Evolutionary conservation across 208 protist genomes (phyloP).

Genomic region (Porcisia hertigi): DNA sequence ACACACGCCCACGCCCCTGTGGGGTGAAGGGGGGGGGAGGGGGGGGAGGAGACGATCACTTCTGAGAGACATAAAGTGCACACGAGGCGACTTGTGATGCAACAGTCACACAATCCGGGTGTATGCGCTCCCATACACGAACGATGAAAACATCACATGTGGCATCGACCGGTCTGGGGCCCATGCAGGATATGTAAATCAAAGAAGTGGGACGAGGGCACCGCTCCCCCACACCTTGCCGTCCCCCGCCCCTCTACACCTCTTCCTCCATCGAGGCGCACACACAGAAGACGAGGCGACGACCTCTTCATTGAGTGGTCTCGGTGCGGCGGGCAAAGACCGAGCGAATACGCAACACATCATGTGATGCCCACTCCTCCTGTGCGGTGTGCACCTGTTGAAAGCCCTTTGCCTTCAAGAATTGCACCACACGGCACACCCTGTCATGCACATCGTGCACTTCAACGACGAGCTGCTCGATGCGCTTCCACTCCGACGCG

Average conservation of each 20-base stretch:
- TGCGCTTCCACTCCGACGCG: constrained; percentile 26
- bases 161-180: too few relatives aligned
- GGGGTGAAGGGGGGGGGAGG: too few relatives aligned
- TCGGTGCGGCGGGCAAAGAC: constrained; percentile 25
- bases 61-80: too few relatives aligned
- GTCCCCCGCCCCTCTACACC: too few relatives aligned
- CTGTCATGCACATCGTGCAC: constrained; percentile 45
- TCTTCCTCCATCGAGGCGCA: background rate
- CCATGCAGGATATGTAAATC: background rate
- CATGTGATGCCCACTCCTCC: constrained; percentile 33
- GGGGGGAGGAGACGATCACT: too few relatives aligned
- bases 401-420: constrained; percentile 36
- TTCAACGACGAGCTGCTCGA: constrained; percentile 47
- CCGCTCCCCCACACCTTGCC: background rate
- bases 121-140: too few relatives aligned
- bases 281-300: background rate
- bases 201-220: too few relatives aligned
- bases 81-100: too few relatives aligned
- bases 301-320: background rate
- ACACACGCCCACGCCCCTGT: background rate
- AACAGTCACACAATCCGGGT: too few relatives aligned
- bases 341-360: constrained; percentile 28
- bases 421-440: constrained; percentile 15
- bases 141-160: too few relatives aligned
- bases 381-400: constrained; percentile 17